Conservation (phyloP, 2,329 filamentous ascomycete species). For the Helotiales sp. region DNA sequence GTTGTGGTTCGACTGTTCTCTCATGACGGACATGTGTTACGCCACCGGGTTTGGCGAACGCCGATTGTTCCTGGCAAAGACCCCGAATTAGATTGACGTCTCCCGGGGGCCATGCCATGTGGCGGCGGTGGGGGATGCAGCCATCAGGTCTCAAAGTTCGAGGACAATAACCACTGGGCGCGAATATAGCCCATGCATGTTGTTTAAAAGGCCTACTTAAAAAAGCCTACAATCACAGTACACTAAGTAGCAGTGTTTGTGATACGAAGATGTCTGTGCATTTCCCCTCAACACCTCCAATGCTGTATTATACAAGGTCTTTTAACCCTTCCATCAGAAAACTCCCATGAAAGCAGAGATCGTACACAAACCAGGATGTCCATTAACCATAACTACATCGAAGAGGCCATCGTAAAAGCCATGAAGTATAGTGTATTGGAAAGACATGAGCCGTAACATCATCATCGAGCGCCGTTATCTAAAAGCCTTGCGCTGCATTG, state of each 20-base stretch:
- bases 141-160: no score
- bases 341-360: conserved; percentile 5
- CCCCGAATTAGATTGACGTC: neutral
- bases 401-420: conserved; percentile 25
- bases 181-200: no score
- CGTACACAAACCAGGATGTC: conserved; percentile 21
- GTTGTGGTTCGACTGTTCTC: conserved; percentile 17
- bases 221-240: no score
- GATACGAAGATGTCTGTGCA: neutral
- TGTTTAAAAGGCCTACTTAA: no score
- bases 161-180: no score
- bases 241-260: no score
- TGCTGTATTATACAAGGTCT: neutral
- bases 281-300: neutral
- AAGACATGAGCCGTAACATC: conserved; percentile 37
- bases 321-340: neutral
- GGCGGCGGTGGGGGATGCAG: neutral
- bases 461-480: conserved; percentile 31
- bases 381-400: conserved; percentile 34
- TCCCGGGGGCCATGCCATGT: neutral
- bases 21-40: neutral
- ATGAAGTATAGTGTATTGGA: conserved; percentile 28
- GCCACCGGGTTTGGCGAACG: conserved; percentile 1
- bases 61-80: neutral
- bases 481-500: conserved; percentile 28